Base-by-base conservation (phyloP, 208 protist genomes). In the Vickermania spadyakhi region DNA sequence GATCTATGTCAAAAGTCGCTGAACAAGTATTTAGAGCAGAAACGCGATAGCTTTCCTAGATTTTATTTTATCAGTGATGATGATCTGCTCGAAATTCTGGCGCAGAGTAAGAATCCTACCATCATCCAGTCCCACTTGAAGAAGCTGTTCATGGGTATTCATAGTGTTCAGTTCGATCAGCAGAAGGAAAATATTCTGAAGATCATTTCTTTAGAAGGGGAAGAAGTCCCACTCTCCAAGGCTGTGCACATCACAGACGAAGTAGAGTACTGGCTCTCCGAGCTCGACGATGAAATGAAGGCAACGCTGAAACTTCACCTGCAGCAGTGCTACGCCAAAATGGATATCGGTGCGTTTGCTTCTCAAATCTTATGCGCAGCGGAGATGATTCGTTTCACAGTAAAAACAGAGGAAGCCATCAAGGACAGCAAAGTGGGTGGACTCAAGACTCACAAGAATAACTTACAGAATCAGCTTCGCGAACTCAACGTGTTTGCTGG, bases 41-140 rank as follows among this genome's bases (percentile, higher is more conserved):
- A 99, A 79, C 90, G 98, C 25, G 87, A 95, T 63, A 79, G 82
- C 63, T 97, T 97, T 66, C 94, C 94, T n/a, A 84, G 98, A 45
- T 99, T 99, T 73, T 99, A 99, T 71, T 99, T 99, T 75, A 98
- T 99, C 76, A 97, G 97, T 72, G 98, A 99, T 77, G 97, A 99
- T 65, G 98, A 99, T 62, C 74, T 99, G 31, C 86, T 99, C 3
- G 97, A 99, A 74, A 99, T 99, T 64, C 73, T 98, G 2, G 94
- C 93, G 14, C 96, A 97, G 69, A 86, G 90, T 62, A 90, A 91
- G 56, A 98, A 98, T 71, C 95, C 96, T 0, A 64, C 67, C 18
- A 93, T 99, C 22, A 98, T 99, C 56, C 97, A 99, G 80, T 80
- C 90, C 5, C 98, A 99, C 74, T 78, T 99, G 3, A 98, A 98